Evolutionary conservation across 164 flowering plant genomes (phyloP), one percentile per base, ranked within the genome.

Genomic region (Stephania yunnanensis): DNA sequence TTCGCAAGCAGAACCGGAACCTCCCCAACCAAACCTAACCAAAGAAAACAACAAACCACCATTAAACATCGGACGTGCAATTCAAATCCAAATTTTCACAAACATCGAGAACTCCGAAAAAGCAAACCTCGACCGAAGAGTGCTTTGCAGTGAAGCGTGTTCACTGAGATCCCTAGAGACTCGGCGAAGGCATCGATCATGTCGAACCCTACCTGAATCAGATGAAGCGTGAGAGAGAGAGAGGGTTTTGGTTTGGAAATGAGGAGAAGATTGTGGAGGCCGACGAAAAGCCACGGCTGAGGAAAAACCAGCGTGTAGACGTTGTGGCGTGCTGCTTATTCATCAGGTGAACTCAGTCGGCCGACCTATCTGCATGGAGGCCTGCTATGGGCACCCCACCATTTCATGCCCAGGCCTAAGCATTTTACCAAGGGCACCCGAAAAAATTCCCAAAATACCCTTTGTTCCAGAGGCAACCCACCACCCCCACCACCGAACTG

Each of bases 251-350:
- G 76, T 53, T 58, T 68, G 29, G 61, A 7, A n/a, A n/a, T n/a
- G n/a, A n/a, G n/a, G 9, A 42, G 44, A 75, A 29, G 46, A 42
- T 15, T 10, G 61, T 45, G 22, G 63, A 70, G 84, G 1, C 98
- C 99, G 19, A 92, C 89, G 72, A 95, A 92, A 19, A 95, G 92
- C 99, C 99, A 95, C 65, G 99, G 95, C 68, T 72, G 85, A 10
- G 86, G 72, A 22, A 83, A 46, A 88, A 83, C 50, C 79, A 82
- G 67, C 89, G 91, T 76, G 81, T 85, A n/a, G n/a, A n/a, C n/a
- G n/a, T n/a, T n/a, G n/a, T n/a, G n/a, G n/a, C n/a, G n/a, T n/a
- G n/a, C n/a, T n/a, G n/a, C n/a, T n/a, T n/a, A n/a, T n/a, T n/a
- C n/a, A n/a, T n/a, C n/a, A n/a, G n/a, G n/a, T n/a, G n/a, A n/a